Evolutionary conservation across 2,329 filamentous ascomycete species (phyloP), one percentile per base, ranked within the genome.

Genomic region (Thielaviopsis musarum): DNA sequence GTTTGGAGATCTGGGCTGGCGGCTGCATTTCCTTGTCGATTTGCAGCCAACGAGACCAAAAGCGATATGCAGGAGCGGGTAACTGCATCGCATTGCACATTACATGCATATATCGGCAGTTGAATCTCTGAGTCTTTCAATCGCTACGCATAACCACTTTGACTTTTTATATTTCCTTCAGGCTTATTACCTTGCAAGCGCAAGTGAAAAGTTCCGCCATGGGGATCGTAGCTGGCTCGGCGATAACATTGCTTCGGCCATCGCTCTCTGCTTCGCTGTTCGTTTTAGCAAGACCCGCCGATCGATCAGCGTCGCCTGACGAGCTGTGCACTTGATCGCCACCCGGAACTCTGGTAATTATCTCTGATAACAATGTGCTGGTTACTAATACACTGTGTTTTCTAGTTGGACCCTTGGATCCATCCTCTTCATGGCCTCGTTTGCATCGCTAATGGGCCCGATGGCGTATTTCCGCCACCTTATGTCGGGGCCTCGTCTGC

Each of bases 341-440:
- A 21, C 45, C 45, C 9, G 17, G n/a, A 49, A 21, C 45, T 49
- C 45, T 10, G 7, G 3, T 19, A 7, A 10, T 12, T 21, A 21
- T 19, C 28, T 41, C 7, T 17, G 62, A 68, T 67, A 64, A 70
- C 71, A 70, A 21, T 12, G 5, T 12, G 2, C 28, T 26, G 5
- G 17, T 48, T 71, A 54, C 56, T 62, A 19, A 22, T 58, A 54
- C 62, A 30, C 57, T 54, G 10, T 34, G 30, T 58, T 54, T 57
- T 59, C 62, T 72, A 97, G 93, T 76, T 98, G 93, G 93, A 89
- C 91, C 56, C 83, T 96, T 70, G 93, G 91, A 59, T 96, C 91
- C 55, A 69, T 87, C 55, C 79, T 98, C 65, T 97, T 97, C 76
- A 79, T 97, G 66, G 81, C 83, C 66, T 95, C 91, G 66, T 98